Percentiles rank a stretch among this genome's conserved stretches.
Evolutionary conservation across 2,329 filamentous ascomycete species (phyloP).

Genomic region (Lachnum nothofagi): DNA sequence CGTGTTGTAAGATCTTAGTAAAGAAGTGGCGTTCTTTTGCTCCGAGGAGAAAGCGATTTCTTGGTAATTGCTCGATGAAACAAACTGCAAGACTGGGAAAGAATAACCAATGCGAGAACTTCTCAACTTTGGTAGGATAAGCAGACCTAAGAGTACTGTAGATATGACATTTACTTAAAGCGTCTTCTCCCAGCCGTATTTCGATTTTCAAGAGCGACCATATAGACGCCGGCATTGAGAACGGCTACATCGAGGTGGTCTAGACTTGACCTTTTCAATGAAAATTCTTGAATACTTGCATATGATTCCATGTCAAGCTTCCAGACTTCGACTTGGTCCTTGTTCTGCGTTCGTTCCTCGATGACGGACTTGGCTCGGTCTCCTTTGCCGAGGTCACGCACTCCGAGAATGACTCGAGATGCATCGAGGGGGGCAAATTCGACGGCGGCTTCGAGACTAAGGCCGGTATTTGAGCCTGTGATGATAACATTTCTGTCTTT

Average conservation of each 20-base stretch:
- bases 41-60: too few relatives aligned
- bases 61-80: too few relatives aligned
- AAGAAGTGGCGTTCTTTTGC: too few relatives aligned
- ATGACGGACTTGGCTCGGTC: constrained; percentile 32
- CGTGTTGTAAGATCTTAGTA: too few relatives aligned
- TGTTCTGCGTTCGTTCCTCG: constrained; percentile 14
- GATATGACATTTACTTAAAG: too few relatives aligned
- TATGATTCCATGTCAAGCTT: constrained; percentile 18
- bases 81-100: too few relatives aligned
- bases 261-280: constrained; percentile 3
- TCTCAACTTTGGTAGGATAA: too few relatives aligned
- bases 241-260: constrained; percentile 41
- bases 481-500: constrained; percentile 1
- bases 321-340: constrained; percentile 17
- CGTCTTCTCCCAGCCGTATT: too few relatives aligned
- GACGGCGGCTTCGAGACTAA: constrained; percentile 38
- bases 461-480: constrained; percentile 39
- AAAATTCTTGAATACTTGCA: constrained; percentile 18
- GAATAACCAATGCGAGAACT: too few relatives aligned
- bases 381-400: constrained; percentile 35
- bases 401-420: constrained; percentile 38
- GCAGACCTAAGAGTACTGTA: too few relatives aligned
- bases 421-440: constrained; percentile 36
- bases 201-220: too few relatives aligned
- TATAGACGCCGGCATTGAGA: constrained; percentile 33